Conservation (phyloP, 2,329 filamentous ascomycete species). For the Sordariomycetes sp. region DNA sequence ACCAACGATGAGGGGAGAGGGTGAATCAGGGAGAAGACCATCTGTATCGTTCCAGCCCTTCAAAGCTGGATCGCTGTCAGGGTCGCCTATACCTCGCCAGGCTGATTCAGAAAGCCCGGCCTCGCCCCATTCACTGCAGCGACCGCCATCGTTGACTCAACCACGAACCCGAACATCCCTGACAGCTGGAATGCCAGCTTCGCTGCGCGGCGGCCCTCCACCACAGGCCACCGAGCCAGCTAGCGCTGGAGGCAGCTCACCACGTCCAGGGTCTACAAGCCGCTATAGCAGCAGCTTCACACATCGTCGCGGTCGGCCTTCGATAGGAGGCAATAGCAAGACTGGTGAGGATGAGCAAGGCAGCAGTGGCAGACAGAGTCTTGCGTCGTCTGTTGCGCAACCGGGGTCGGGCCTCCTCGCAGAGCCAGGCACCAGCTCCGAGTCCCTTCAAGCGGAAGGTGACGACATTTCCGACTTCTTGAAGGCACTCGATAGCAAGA, state of each 20-base stretch:
- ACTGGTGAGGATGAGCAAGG: constrained; percentile 61
- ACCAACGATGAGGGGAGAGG: constrained; percentile 33
- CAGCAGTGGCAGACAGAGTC: constrained; percentile 73
- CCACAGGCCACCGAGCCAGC: constrained; percentile 55
- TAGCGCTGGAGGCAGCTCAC: constrained; percentile 62
- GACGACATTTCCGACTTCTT: constrained; percentile 92
- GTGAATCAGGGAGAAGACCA: constrained; percentile 56
- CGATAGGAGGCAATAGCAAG: constrained; percentile 64
- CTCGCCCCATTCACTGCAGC: constrained; percentile 44
- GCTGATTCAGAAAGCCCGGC: constrained; percentile 41
- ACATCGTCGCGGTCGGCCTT: constrained; percentile 70
- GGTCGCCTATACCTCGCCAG: constrained; percentile 57
- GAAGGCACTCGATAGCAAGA: constrained; percentile 78
- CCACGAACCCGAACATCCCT: constrained; percentile 63
- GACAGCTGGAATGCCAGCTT: constrained; percentile 67
- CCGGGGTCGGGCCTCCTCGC: constrained; percentile 75
- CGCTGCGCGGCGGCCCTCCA: constrained; percentile 56
- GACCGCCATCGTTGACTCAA: constrained; percentile 38
- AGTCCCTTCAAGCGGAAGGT: constrained; percentile 67
- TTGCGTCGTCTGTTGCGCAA: constrained; percentile 58
- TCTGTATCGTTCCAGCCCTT: constrained; percentile 93
- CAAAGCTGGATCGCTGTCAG: constrained; percentile 91
- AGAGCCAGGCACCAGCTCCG: constrained; percentile 56
- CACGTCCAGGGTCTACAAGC: constrained; percentile 67
- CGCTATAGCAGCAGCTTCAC: constrained; percentile 93